Evolutionary conservation across 2,329 filamentous ascomycete species (phyloP).

Genomic region (Colletotrichum sp.): DNA sequence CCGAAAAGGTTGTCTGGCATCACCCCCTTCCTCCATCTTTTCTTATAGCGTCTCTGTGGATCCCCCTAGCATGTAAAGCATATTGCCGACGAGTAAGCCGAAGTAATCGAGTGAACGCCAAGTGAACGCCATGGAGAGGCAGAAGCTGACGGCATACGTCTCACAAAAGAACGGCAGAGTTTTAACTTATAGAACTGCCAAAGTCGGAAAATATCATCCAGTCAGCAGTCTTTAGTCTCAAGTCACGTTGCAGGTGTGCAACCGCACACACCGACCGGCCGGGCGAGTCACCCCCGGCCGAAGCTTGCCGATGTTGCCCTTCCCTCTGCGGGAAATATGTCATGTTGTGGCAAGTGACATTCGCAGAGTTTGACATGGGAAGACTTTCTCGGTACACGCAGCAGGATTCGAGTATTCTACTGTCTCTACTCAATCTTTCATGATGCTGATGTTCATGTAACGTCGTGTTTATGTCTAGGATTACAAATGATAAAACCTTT

Average conservation of each 20-base stretch:
- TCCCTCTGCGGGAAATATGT: background rate
- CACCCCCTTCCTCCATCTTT: background rate
- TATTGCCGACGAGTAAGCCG: background rate
- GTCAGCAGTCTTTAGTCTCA: background rate
- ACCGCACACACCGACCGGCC: background rate
- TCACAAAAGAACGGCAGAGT: background rate
- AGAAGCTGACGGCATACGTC: background rate
- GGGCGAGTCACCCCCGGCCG: background rate
- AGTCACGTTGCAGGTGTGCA: background rate
- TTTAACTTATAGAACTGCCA: background rate
- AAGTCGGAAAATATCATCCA: background rate
- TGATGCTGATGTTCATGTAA: background rate
- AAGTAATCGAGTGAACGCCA: background rate
- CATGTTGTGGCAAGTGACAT: background rate
- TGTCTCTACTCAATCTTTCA: background rate
- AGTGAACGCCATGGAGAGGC: background rate
- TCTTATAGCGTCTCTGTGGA: background rate
- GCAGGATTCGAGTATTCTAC: background rate
- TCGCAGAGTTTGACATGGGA: background rate
- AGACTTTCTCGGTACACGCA: background rate
- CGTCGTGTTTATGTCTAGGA: background rate
- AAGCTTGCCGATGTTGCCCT: background rate
- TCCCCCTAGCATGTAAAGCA: background rate
- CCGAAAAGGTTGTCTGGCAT: background rate
- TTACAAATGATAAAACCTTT: background rate